A percentile compares a stretch with the other conserved stretches of the same genome.
Conservation (phyloP, 768 basidiomycete genomes). For the Agaricus blazei region DNA sequence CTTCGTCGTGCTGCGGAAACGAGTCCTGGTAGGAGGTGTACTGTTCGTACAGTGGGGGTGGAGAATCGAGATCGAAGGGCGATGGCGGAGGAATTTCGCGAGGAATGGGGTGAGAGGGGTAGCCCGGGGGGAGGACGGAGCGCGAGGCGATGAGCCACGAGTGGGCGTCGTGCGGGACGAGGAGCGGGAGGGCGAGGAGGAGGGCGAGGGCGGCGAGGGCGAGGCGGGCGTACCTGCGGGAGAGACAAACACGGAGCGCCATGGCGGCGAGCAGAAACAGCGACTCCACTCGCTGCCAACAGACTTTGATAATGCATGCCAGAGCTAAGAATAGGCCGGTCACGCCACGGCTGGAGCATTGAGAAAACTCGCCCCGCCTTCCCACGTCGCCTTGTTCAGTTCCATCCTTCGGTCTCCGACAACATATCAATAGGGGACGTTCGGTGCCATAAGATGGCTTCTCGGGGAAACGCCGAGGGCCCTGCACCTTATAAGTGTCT, state of each 20-base stretch:
- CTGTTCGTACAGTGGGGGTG: constrained; percentile 40
- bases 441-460: too few species aligned
- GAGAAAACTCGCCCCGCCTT: too few species aligned
- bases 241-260: background rate
- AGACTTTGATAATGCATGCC: too few species aligned
- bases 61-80: background rate
- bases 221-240: constrained; percentile 3
- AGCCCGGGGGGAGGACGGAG: background rate
- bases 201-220: background rate
- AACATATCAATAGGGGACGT: too few species aligned
- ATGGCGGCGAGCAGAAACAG: background rate
- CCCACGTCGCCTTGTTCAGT: too few species aligned
- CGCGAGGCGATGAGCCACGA: too few species aligned
- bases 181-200: background rate
- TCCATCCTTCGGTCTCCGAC: too few species aligned
- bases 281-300: too few species aligned
- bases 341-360: too few species aligned
- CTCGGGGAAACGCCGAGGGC: too few species aligned
- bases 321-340: too few species aligned
- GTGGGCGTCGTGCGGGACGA: background rate
- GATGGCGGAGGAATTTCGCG: background rate
- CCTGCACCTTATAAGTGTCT: too few species aligned
- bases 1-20: constrained; percentile 40
- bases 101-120: constrained; percentile 8
- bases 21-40: constrained; percentile 38